These are phyloP conservation scores for Cadophora gregata DNA, from an alignment of 2,329 filamentous ascomycete species.

Conservation along the genomic window DNA sequence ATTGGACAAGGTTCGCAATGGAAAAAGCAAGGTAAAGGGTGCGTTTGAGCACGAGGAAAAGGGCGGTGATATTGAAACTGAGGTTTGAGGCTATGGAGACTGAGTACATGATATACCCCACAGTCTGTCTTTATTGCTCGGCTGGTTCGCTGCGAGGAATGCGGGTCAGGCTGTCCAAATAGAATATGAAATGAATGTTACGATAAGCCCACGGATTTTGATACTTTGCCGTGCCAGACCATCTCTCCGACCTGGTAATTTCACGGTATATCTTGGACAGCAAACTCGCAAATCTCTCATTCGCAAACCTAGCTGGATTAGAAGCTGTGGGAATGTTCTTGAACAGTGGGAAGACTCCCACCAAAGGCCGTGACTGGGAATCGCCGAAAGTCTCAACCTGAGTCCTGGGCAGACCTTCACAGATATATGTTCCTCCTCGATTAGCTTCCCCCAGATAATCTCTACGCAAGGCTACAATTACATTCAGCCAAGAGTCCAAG, in stretches of 20 bases:
- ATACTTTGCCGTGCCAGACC: background rate
- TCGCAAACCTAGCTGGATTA: background rate
- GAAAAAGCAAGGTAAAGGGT: slow-evolving; percentile 51
- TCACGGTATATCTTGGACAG: background rate
- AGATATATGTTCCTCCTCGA: background rate
- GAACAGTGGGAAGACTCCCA: no score
- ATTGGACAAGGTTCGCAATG: slow-evolving; percentile 61
- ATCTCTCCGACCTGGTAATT: background rate
- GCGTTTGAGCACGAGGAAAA: slow-evolving; percentile 65
- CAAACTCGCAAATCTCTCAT: background rate
- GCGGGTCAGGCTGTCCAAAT: background rate
- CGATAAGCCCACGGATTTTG: background rate
- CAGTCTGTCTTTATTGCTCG: background rate
- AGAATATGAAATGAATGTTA: background rate
- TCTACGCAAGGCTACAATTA: background rate
- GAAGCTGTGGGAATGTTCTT: no score
- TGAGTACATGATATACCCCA: background rate
- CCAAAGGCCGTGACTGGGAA: no score
- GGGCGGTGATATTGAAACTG: slow-evolving; percentile 68
- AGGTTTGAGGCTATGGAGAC: slow-evolving; percentile 54
- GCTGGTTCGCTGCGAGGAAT: background rate
- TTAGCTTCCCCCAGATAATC: background rate
- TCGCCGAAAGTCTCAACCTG: no score
- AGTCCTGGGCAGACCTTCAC: background rate
- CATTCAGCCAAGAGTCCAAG: background rate